Percentiles rank a stretch among this genome's conserved stretches.
Evolutionary conservation across 768 basidiomycete species (phyloP).

Genomic region (button mushroom (Agaricus bisporus)): DNA sequence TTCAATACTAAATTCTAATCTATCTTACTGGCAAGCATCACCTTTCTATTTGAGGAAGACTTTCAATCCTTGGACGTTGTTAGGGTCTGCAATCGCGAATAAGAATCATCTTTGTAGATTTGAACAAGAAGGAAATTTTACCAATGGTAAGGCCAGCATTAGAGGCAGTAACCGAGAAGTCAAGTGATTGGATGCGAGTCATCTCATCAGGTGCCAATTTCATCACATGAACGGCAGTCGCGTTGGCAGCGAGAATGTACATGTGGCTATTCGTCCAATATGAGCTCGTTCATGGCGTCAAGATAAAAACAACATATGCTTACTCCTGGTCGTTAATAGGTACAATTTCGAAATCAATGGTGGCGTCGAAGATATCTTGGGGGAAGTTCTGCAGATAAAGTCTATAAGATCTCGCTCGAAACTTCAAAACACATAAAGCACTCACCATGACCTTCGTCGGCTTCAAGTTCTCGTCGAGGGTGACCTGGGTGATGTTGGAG

Average conservation of each 20-base stretch:
- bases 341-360: slow-evolving; percentile 36
- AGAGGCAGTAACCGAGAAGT: slow-evolving; percentile 12
- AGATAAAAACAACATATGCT: slow-evolving; percentile 6
- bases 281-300: neutral
- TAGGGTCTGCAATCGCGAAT: slow-evolving; percentile 16
- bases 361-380: slow-evolving; percentile 18
- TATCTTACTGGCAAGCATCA: neutral
- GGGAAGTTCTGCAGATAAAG: slow-evolving; percentile 28
- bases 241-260: slow-evolving; percentile 22
- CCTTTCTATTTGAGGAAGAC: slow-evolving; percentile 20
- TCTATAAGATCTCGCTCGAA: neutral
- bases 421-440: neutral
- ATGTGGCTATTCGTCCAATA: slow-evolving; percentile 18
- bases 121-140: slow-evolving; percentile 11
- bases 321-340: slow-evolving; percentile 32
- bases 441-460: slow-evolving; percentile 36
- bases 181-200: slow-evolving; percentile 18
- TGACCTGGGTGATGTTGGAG: slow-evolving; percentile 36
- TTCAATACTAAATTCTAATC: no score
- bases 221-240: slow-evolving; percentile 21
- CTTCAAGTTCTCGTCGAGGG: slow-evolving; percentile 37
- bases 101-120: neutral
- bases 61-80: slow-evolving; percentile 32
- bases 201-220: slow-evolving; percentile 22
- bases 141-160: slow-evolving; percentile 27